Base-by-base conservation (phyloP, 2,329 filamentous ascomycete genomes). In the Septoria linicola region DNA sequence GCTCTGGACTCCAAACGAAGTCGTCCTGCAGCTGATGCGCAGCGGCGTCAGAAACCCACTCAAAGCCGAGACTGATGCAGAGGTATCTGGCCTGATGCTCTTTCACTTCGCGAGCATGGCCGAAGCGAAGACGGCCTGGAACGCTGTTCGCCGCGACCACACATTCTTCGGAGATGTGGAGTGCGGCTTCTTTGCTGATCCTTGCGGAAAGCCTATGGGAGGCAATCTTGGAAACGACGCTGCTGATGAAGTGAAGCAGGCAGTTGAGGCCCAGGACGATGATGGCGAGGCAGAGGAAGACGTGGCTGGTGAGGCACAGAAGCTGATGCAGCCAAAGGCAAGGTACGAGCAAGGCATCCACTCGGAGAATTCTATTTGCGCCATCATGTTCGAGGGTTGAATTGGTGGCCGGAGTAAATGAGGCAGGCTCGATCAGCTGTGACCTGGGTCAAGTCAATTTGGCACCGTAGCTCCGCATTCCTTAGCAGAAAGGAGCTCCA, bases 41-140 rank as follows among this genome's bases (percentile, higher is more conserved):
- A 17, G 31, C 6, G 44, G 35, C n/a, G 48, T 35, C 7, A 36
- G 8, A 6, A 16, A 34, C 17, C 48, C 53, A 0, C 30, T 55
- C 13, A 40, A 49, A 40, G 30, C 36, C 30, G 31, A 39, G 20
- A 39, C 13, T 19, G 36, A 50, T 17, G 16, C 19, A 1, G 46
- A 46, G 10, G 34, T 23, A 7, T 21, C 36, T 2, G 52, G 42
- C 1, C 19, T 47, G 13, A 43, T 55, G 19, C 30, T 30, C 1
- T 45, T 55, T 21, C 43, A 55, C 37, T 55, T 49, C 36, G 53
- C 53, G 20, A 49, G 53, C 14, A 36, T 55, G 10, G 13, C 19
- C 14, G 49, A 52, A 21, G 53, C 53, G 23, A 35, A 41, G 20
- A 19, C n/a, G 5, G 53, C 53, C 5, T 35, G 31, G 7, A 13